Percentiles rank a stretch among this genome's conserved stretches.
Evolutionary conservation across 306 rosid genomes (phyloP).

Genomic region (Trifolium dubium): DNA sequence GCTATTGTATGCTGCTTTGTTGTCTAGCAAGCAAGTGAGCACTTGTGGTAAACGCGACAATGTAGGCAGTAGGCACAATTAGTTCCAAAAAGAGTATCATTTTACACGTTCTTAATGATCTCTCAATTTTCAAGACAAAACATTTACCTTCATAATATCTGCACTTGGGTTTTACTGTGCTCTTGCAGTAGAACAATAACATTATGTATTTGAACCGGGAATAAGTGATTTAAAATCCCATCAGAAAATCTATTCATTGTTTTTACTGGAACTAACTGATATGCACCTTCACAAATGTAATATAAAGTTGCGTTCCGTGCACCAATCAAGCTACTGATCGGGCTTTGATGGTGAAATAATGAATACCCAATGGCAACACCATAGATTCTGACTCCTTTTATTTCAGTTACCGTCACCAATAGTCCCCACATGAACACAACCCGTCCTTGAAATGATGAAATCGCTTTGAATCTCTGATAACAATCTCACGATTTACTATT

Average conservation of each 20-base stretch:
- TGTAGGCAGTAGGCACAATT: constrained; percentile 2
- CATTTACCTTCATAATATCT: constrained; percentile 1
- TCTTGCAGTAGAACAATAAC: constrained; percentile 2
- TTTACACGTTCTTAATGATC: constrained; percentile 15
- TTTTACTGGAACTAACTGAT: constrained; percentile 28
- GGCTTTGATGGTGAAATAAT: constrained; percentile 10
- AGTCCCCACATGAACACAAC: constrained; percentile 73
- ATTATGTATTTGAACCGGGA: constrained; percentile 30
- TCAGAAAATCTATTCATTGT: constrained; percentile 19
- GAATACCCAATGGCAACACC: constrained; percentile 5
- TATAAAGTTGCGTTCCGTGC: constrained; percentile 11
- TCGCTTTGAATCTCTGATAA: constrained; percentile 77
- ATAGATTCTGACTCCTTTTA: constrained; percentile 32
- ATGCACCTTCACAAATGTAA: neutral
- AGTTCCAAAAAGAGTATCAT: neutral
- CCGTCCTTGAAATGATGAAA: constrained; percentile 83
- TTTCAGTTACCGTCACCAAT: constrained; percentile 56
- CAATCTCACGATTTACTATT: constrained; percentile 55
- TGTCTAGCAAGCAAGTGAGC: constrained; percentile 32
- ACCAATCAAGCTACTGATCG: constrained; percentile 17
- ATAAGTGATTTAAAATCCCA: constrained; percentile 27
- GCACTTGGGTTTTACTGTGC: constrained; percentile 23
- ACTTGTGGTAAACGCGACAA: neutral
- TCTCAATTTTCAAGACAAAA: constrained; percentile 20
- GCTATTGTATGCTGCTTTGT: constrained; percentile 22